A percentile compares a stretch with the other conserved stretches of the same genome.
phyloP scores from a whole-genome alignment of 352 stramenopile species.

The Pythium brachiatum region DNA sequence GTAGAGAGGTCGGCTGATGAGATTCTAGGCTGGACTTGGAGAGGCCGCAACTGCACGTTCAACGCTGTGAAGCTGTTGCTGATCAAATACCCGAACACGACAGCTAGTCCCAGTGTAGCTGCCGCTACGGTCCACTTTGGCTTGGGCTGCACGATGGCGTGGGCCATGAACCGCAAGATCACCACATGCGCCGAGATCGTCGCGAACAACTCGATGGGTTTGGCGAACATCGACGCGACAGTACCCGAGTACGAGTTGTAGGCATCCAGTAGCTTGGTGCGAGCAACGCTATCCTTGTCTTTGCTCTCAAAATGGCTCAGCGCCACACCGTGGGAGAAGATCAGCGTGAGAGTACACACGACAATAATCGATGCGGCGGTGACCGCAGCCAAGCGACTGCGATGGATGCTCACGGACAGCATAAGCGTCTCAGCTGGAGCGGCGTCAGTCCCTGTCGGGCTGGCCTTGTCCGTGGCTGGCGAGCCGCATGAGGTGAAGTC shows the following conservation, averaged over 20 bases:
- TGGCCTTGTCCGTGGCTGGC: no score
- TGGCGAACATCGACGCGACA: slow-evolving; percentile 17
- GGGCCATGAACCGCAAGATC: slow-evolving; percentile 3
- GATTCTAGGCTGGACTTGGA: not conserved
- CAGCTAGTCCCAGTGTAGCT: not conserved
- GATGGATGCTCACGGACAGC: no score
- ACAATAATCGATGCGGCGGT: no score
- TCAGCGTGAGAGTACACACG: not conserved
- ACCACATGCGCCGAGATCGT: slow-evolving; percentile 1
- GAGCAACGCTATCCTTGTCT: not conserved
- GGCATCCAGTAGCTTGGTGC: slow-evolving; percentile 21
- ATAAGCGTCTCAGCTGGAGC: no score
- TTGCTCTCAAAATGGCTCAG: slow-evolving; percentile 10
- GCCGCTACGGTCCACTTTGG: not conserved
- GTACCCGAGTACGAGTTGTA: slow-evolving; percentile 29
- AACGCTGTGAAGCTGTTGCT: slow-evolving; percentile 26
- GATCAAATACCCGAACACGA: slow-evolving; percentile 18
- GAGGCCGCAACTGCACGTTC: slow-evolving; percentile 18
- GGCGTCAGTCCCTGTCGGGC: no score
- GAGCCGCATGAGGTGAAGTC: no score
- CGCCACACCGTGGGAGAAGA: slow-evolving; percentile 7
- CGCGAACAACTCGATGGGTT: slow-evolving; percentile 19
- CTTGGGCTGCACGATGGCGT: not conserved
- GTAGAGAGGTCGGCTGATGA: not conserved
- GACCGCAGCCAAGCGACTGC: no score